phyloP scores from a whole-genome alignment of 2,329 filamentous ascomycete species.

The Penicillium digitatum region DNA sequence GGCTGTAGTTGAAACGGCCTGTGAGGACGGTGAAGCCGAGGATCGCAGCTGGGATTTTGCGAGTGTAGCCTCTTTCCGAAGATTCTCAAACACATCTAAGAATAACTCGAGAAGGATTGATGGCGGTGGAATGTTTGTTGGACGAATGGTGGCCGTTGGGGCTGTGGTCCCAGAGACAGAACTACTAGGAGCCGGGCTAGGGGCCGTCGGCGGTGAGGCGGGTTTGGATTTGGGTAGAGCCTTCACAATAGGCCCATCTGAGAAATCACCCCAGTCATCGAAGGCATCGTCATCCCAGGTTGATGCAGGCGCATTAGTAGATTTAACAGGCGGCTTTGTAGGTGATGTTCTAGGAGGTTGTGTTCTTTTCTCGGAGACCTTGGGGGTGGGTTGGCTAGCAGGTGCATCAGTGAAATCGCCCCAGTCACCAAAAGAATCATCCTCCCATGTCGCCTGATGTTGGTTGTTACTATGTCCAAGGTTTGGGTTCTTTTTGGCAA shows the following conservation, averaged over 20 bases:
- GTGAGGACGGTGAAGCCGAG: background rate
- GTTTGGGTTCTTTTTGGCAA: background rate
- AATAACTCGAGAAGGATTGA: conserved; percentile 76
- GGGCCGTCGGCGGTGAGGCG: conserved; percentile 1
- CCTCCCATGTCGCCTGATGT: conserved; percentile 11
- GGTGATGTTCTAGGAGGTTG: conserved; percentile 5
- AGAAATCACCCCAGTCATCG: conserved; percentile 24
- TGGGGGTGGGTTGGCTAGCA: conserved; percentile 5
- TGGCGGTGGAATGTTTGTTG: conserved; percentile 84
- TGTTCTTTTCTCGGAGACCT: conserved; percentile 11
- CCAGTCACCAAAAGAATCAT: conserved; percentile 22
- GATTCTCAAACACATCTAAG: conserved; percentile 64
- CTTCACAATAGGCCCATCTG: conserved; percentile 14
- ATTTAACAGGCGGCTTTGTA: conserved; percentile 7
- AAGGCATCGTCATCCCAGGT: conserved; percentile 20
- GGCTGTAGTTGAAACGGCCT: conserved; percentile 19
- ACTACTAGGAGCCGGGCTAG: conserved; percentile 12
- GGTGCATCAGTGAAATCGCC: conserved; percentile 19
- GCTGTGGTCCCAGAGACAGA: conserved; percentile 11
- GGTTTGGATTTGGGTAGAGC: conserved; percentile 5
- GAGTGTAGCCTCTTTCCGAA: conserved; percentile 62
- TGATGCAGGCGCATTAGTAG: conserved; percentile 11
- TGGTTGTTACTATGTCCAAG: conserved; percentile 16
- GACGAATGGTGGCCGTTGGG: conserved; percentile 48
- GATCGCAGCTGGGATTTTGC: conserved; percentile 55